Evolutionary conservation across 1,139 yeast species (phyloP).

Genomic region (Arxiozyma heterogenica): DNA sequence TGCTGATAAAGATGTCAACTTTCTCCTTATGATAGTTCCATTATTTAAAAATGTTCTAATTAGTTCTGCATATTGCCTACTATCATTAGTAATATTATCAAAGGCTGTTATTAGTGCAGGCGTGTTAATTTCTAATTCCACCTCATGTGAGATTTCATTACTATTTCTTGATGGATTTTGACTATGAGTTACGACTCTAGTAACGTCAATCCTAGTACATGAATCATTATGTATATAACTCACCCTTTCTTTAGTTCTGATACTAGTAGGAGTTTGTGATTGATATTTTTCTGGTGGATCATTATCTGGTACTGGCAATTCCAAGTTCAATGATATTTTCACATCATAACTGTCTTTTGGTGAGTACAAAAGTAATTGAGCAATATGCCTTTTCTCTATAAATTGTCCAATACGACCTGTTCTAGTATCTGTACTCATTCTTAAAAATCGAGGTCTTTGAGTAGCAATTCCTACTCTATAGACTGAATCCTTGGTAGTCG

Average conservation of each 20-base stretch:
- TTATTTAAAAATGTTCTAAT: constrained; percentile 66
- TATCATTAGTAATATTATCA: constrained; percentile 43
- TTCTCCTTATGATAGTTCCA: constrained; percentile 47
- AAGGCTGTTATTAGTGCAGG: constrained; percentile 54
- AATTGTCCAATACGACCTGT: constrained; percentile 61
- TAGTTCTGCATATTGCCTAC: constrained; percentile 58
- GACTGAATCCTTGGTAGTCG: constrained; percentile 34
- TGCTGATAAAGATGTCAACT: constrained; percentile 28
- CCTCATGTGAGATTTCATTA: constrained; percentile 39
- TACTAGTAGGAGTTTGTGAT: constrained; percentile 41
- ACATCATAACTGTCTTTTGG: constrained; percentile 75
- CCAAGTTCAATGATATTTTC: constrained; percentile 65
- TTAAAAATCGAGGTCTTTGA: constrained; percentile 47
- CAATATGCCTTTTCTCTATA: constrained; percentile 62
- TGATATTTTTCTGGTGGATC: constrained; percentile 46
- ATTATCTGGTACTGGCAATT: constrained; percentile 51
- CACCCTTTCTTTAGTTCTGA: constrained; percentile 55
- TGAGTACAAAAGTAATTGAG: constrained; percentile 60
- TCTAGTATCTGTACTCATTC: constrained; percentile 57
- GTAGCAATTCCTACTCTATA: constrained; percentile 33
- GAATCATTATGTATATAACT: constrained; percentile 62
- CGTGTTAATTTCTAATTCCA: constrained; percentile 69
- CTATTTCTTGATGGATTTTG: constrained; percentile 33
- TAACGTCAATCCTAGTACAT: constrained; percentile 60
- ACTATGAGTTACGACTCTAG: constrained; percentile 47